Evolutionary conservation across 2,329 filamentous ascomycete species (phyloP).

Genomic region (Fusarium agapanthi): DNA sequence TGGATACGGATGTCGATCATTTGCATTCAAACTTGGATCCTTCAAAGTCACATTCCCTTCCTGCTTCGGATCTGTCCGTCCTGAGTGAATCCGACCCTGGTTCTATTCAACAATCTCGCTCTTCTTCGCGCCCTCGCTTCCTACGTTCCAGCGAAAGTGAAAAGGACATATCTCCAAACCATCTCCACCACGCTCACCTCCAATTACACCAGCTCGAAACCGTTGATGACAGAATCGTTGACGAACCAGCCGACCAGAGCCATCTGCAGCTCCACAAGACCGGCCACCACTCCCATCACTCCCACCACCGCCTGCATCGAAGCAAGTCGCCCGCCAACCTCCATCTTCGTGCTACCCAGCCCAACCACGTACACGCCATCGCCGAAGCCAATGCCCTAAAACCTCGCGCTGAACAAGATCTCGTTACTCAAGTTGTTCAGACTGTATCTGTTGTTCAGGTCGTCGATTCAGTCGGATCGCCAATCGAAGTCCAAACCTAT

Average conservation of each 20-base stretch:
- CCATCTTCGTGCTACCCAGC: conserved; percentile 37
- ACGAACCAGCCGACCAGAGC: conserved; percentile 15
- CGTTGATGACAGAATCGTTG: conserved; percentile 23
- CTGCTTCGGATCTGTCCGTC: conserved; percentile 27
- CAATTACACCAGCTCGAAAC: conserved; percentile 25
- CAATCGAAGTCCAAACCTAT: conserved; percentile 56
- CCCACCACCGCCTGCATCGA: conserved; percentile 35
- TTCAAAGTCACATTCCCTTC: conserved; percentile 32
- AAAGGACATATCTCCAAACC: conserved; percentile 9
- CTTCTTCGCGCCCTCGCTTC: conserved; percentile 26
- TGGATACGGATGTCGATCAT: conserved; percentile 39
- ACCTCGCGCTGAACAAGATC: conserved; percentile 33
- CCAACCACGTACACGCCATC: conserved; percentile 13
- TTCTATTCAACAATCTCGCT: conserved; percentile 25
- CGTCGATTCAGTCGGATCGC: conserved; percentile 58
- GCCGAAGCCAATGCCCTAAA: conserved; percentile 29
- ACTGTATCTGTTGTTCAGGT: conserved; percentile 65
- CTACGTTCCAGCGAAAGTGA: conserved; percentile 23
- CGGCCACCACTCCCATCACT: conserved; percentile 37
- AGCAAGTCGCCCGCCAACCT: conserved; percentile 24
- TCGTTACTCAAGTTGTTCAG: conserved; percentile 59
- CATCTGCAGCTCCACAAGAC: conserved; percentile 30
- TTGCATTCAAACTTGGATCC: conserved; percentile 27
- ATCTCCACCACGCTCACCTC: conserved; percentile 27
- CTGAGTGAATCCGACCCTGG: conserved; percentile 32